Evolutionary conservation across 1,284 basidiomycete genomes (phyloP).

Genomic region (Trichosporon asahii): DNA sequence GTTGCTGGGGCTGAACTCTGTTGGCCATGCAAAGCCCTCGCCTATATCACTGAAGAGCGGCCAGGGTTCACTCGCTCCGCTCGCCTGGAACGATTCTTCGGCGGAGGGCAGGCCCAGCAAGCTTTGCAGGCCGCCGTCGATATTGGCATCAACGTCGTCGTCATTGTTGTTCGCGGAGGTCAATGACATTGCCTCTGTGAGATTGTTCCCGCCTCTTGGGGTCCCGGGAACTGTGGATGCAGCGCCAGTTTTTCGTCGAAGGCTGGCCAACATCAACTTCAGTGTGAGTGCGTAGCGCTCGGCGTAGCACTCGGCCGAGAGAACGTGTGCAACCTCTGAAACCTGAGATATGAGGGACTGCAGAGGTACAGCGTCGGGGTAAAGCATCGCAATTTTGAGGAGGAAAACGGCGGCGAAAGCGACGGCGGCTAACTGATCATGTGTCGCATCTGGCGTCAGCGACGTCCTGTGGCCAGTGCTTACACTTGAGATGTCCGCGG

Average conservation of each 20-base stretch:
- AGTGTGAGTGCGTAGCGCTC: conserved; percentile 76
- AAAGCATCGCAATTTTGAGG: conserved; percentile 63
- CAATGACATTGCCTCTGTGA: not conserved
- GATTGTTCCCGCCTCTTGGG: conserved; percentile 52
- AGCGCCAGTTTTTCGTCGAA: conserved; percentile 77
- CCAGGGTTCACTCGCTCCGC: conserved; percentile 17
- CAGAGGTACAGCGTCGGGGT: conserved; percentile 40
- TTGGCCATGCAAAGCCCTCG: conserved; percentile 68
- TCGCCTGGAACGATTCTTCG: conserved; percentile 21
- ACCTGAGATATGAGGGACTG: conserved; percentile 43
- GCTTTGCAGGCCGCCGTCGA: conserved; percentile 42
- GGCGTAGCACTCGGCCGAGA: conserved; percentile 50
- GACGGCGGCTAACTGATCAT: conserved; percentile 85
- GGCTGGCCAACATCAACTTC: conserved; percentile 82
- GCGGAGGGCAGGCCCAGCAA: conserved; percentile 39
- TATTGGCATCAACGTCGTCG: conserved; percentile 21
- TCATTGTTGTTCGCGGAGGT: conserved; percentile 50
- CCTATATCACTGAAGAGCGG: conserved; percentile 17
- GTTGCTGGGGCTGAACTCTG: conserved; percentile 54
- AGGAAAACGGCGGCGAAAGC: conserved; percentile 89
- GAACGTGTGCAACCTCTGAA: conserved; percentile 44
- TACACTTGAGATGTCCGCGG: conserved; percentile 45
- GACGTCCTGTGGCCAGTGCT: not conserved
- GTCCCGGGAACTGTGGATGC: conserved; percentile 58
- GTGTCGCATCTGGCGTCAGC: conserved; percentile 66